A percentile compares a stretch with the other conserved stretches of the same genome.
Evolutionary conservation across 192 early-diverging fungal genomes (phyloP).

Genomic region (Coemansia sp.): DNA sequence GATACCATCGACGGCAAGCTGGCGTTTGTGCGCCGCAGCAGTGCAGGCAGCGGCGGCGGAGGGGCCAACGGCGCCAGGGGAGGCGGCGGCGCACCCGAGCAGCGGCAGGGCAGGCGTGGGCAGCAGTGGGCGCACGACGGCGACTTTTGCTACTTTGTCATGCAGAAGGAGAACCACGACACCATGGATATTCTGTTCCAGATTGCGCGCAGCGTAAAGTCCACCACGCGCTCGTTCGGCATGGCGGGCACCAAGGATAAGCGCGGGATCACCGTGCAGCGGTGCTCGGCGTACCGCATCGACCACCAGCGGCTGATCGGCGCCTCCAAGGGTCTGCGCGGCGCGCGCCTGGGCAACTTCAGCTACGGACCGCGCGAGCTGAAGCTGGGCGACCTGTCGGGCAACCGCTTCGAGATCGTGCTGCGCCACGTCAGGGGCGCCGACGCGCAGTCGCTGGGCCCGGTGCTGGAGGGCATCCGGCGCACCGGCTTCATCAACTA

Average conservation of each 20-base stretch:
- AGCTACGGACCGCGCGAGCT: conserved; percentile 66
- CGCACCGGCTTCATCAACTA: conserved; percentile 95
- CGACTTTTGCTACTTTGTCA: conserved; percentile 78
- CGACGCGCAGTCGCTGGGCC: conserved; percentile 52
- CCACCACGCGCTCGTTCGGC: conserved; percentile 60
- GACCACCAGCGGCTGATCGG: conserved; percentile 33
- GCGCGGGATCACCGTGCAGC: conserved; percentile 88
- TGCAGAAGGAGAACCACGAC: conserved; percentile 95
- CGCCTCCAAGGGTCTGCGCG: conserved; percentile 12
- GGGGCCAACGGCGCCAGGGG: no score
- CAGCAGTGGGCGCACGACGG: conserved; percentile 65
- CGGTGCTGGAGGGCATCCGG: conserved; percentile 67
- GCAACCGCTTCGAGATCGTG: conserved; percentile 90
- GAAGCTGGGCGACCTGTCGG: conserved; percentile 82
- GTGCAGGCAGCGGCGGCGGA: conserved; percentile 7
- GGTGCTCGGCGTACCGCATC: conserved; percentile 70
- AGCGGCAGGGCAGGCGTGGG: not conserved
- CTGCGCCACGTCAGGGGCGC: conserved; percentile 66
- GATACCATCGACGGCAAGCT: conserved; percentile 49
- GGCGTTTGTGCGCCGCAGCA: conserved; percentile 22
- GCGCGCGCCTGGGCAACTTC: conserved; percentile 73
- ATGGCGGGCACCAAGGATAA: conserved; percentile 97
- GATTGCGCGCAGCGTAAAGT: conserved; percentile 17
- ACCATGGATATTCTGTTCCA: conserved; percentile 83
- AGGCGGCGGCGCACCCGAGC: not conserved